Base-by-base conservation (phyloP, 2,329 filamentous ascomycete species). In the Cercospora zeina region DNA sequence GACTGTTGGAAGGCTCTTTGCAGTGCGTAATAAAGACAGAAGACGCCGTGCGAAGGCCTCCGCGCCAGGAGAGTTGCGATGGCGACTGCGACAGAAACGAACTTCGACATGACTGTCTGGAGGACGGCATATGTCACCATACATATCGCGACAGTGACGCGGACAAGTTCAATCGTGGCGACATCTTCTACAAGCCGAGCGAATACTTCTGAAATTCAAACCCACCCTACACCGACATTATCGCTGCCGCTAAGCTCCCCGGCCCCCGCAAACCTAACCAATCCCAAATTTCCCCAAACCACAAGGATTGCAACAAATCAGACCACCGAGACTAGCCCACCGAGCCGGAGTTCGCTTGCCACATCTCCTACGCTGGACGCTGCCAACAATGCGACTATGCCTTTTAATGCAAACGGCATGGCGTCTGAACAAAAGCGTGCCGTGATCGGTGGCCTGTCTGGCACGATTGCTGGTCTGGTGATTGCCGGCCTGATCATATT, bases 391-490 rank as follows among this genome's bases (percentile, higher is more conserved):
- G 39, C 55, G 33, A 61, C 59, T 10, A 49, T 62, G 39, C 36
- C 36, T n/a, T 55, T 58, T n/a, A 64, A 62, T 47, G 61, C 58
- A 51, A 55, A 58, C n/a, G 27, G 49, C n/a, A 27, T 62, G 30
- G 33, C 47, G 36, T 16, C 27, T 19, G 37, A 53, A 54, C 42
- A 63, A 47, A 73, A 70, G 53, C 67, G 68, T 50, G 71, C 70
- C 10, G 70, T 73, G 50, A 57, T 73, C 14, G 72, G 72, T 10
- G 71, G 72, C 6, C 66, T 74, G 3, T 68, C 69, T 21, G 72
- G 71, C n/a, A 60, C 70, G 1, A 71, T 74, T 13, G 72, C 67
- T 8, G 71, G 69, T 1, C 63, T 74, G 8, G 60, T 73, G 4
- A 47, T 73, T 27, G 62, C 73, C 24, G 72, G 71, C 7, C 42